Conservation (phyloP, 176 grass and related monocot genomes). For the Oryza meridionalis region DNA sequence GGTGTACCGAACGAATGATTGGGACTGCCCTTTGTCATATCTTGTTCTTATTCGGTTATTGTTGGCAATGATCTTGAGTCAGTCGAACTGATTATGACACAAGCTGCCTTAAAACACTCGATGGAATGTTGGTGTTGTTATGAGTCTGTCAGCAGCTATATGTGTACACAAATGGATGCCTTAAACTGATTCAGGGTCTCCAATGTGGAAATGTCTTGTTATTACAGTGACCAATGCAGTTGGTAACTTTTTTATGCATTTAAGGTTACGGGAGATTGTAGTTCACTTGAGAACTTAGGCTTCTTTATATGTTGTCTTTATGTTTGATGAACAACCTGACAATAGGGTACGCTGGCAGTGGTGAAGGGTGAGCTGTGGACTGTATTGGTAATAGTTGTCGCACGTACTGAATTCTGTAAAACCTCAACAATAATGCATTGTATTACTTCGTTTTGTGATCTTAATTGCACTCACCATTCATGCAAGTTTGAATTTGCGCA, state of each 20-base stretch:
- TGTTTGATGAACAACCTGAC: neutral
- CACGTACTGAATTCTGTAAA: neutral
- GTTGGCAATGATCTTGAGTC: constrained; percentile 30
- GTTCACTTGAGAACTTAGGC: neutral
- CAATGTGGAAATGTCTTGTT: neutral
- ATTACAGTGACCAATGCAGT: neutral
- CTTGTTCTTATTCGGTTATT: constrained; percentile 8
- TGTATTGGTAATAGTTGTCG: neutral
- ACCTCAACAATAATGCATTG: neutral
- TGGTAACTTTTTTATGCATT: neutral
- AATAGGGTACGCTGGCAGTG: neutral
- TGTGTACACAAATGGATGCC: neutral
- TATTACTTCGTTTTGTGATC: neutral
- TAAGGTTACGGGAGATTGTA: neutral
- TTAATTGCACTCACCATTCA: neutral
- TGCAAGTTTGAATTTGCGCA: constrained; percentile 9
- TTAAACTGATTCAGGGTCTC: neutral
- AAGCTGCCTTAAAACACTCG: constrained; percentile 4
- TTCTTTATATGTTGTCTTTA: neutral
- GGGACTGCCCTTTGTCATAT: constrained; percentile 21
- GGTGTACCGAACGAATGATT: constrained; percentile 56
- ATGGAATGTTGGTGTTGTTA: neutral
- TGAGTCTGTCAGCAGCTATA: neutral
- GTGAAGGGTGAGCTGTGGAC: neutral
- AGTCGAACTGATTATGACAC: neutral